Evolutionary conservation across 176 grass and related monocot species (phyloP).

Genomic region (Zea mays): DNA sequence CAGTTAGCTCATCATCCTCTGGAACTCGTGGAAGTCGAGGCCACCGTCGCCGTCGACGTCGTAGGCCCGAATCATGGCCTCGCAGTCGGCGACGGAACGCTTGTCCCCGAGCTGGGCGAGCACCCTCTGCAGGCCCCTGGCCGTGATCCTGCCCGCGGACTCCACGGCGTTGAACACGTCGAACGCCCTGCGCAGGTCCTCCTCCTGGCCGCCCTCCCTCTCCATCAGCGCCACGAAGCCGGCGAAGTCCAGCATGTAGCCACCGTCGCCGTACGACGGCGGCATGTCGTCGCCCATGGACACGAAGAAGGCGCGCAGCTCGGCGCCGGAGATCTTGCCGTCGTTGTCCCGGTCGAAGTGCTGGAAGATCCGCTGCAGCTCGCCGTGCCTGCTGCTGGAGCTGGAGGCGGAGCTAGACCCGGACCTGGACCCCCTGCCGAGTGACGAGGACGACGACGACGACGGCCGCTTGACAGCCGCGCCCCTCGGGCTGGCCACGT

Average conservation of each 20-base stretch:
- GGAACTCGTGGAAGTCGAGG: conserved; percentile 89
- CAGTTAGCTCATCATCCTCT: conserved; percentile 85
- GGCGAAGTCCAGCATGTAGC: conserved; percentile 68
- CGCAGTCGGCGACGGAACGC: conserved; percentile 65
- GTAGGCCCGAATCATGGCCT: conserved; percentile 82
- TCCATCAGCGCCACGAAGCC: conserved; percentile 86
- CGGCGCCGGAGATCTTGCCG: conserved; percentile 70
- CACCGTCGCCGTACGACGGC: conserved; percentile 36
- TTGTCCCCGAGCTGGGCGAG: conserved; percentile 79
- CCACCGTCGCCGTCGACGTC: conserved; percentile 89
- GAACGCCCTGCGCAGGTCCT: conserved; percentile 76
- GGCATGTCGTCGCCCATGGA: conserved; percentile 77
- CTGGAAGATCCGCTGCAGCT: conserved; percentile 73
- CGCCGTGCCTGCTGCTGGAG: conserved; percentile 35
- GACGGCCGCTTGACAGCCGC: neutral
- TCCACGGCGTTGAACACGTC: conserved; percentile 91
- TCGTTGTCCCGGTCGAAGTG: conserved; percentile 86
- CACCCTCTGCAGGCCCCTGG: conserved; percentile 71
- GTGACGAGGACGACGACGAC: conserved; percentile 24
- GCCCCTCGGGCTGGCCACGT: conserved; percentile 24
- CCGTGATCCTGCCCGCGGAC: conserved; percentile 73
- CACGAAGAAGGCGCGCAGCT: conserved; percentile 70
- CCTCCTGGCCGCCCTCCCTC: conserved; percentile 58
- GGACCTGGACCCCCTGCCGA: conserved; percentile 26
- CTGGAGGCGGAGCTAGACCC: conserved; percentile 20